A percentile compares a stretch with the other conserved stretches of the same genome.
These are phyloP conservation scores for Pleurotus citrinopileatus DNA, from an alignment of 768 basidiomycete species.

Conservation along the genomic window DNA sequence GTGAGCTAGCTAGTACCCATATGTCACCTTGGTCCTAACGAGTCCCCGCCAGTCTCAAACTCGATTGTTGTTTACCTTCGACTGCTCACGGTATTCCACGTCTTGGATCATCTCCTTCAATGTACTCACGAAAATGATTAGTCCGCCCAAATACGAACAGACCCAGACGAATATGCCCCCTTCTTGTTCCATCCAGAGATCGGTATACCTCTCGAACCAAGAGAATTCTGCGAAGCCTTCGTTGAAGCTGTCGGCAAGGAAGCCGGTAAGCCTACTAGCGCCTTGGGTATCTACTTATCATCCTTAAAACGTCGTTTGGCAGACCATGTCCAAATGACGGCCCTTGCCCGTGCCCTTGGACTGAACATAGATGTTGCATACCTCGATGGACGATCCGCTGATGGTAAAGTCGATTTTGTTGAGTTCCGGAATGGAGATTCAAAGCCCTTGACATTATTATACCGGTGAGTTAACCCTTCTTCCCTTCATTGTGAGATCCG, in stretches of 20 bases:
- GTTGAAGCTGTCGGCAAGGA: conserved; percentile 80
- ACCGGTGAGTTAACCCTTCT: conserved; percentile 47
- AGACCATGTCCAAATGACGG: conserved; percentile 84
- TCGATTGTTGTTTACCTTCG: conserved; percentile 79
- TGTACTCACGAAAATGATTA: conserved; percentile 14
- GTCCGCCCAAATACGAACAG: conserved; percentile 73
- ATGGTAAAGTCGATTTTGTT: conserved; percentile 63
- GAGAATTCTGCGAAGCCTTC: conserved; percentile 70
- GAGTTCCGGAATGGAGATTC: conserved; percentile 48
- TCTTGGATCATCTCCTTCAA: neutral
- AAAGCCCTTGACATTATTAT: conserved; percentile 65
- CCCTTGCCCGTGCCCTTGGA: conserved; percentile 64
- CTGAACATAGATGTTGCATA: conserved; percentile 76
- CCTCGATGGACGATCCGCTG: conserved; percentile 60
- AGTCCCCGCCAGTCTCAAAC: conserved; percentile 48
- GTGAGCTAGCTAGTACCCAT: conserved; percentile 27
- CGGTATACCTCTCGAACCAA: conserved; percentile 49
- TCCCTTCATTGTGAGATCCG: conserved; percentile 4
- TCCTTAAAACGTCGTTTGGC: conserved; percentile 4
- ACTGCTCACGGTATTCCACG: conserved; percentile 55
- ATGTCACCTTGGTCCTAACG: neutral
- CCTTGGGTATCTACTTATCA: conserved; percentile 16
- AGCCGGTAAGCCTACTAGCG: conserved; percentile 46
- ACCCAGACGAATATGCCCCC: conserved; percentile 56
- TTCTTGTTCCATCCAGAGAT: conserved; percentile 84